Percentiles rank a stretch among this genome's conserved stretches.
phyloP scores from a whole-genome alignment of 345 rosid genomes.

The Hibiscus tridactylites region DNA sequence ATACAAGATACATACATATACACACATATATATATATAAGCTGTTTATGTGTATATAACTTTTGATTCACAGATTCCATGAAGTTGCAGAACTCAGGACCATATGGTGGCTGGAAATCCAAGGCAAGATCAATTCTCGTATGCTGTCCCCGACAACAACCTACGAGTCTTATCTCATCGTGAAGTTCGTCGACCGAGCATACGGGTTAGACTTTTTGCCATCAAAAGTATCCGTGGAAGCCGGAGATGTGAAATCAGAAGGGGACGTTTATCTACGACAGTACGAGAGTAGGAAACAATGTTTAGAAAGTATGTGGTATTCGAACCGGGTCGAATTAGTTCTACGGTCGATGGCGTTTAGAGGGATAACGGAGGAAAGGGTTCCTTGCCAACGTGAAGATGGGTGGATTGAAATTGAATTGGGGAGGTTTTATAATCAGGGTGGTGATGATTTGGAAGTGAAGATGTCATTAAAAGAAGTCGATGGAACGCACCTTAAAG shows the following conservation, averaged over 20 bases:
- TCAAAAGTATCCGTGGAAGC: conserved; percentile 28
- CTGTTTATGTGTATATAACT: background rate
- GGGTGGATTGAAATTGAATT: conserved; percentile 2
- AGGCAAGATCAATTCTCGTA: conserved; percentile 21
- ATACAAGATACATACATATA: too few species aligned
- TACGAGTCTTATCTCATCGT: conserved; percentile 38
- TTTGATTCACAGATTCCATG: conserved; percentile 22
- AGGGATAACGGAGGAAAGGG: background rate
- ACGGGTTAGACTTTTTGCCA: conserved; percentile 37
- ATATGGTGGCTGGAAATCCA: conserved; percentile 39
- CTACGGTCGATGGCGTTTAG: background rate
- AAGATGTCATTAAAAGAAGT: background rate
- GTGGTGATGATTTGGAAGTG: background rate
- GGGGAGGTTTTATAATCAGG: background rate
- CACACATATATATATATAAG: background rate
- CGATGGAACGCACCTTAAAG: background rate
- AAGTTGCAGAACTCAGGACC: conserved; percentile 35
- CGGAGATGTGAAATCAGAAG: conserved; percentile 10
- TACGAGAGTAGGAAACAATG: conserved; percentile 16
- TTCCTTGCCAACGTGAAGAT: conserved; percentile 3
- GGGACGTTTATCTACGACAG: conserved; percentile 21
- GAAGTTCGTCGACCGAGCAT: conserved; percentile 25
- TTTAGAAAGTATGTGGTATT: background rate
- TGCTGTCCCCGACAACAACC: conserved; percentile 28
- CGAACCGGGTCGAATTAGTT: background rate